Base-by-base conservation (phyloP, 495 filamentous ascomycete genomes). In the Podospora comata region DNA sequence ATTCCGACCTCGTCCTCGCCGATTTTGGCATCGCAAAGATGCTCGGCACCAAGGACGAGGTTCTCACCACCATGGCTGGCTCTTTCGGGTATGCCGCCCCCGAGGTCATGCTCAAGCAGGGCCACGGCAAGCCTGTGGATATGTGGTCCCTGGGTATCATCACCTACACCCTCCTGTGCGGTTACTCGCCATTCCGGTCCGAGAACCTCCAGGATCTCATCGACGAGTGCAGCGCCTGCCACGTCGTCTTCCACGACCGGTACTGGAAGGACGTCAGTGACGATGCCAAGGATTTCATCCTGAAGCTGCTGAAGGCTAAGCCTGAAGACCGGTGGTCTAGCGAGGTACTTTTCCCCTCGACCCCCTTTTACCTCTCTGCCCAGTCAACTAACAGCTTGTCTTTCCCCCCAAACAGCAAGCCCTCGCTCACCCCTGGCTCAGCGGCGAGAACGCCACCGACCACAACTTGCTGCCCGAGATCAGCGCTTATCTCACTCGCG, bases 61-160 rank as follows among this genome's bases (percentile, higher is more conserved):
- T 97, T 34, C 87, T 99, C 57, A 97, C 92, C 28, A 98, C 95
- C 68, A 99, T 99, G 95, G 95, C 95, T 20, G 95, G 95, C 44
- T 98, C 96, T 3, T 98, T 99, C 77, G 95, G 95, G 55, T 99
- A 99, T 74, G 95, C 95, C 20, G 95, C 95, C 0, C 95, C 95
- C 7, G 95, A 99, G 77, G 94, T 99, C 58, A 99, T 99, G 95
- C 84, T 97, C 61, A 97, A 97, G 83, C 87, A 92, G 71, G 95
- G 96, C 53, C 95, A 99, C 76, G 95, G 96, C 74, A 98, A 98
- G 78, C 91, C 95, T n/a, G 95, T 98, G 32, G 95, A 99, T 75
- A 96, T 99, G 92, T 99, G 95, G 95, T 97, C 94, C 9, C 84
- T 99, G 73, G 95, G 95, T 70, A 94, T 99, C 71, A 98, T 99